phyloP scores from a whole-genome alignment of 73 alveolate species.

The Uronychia setigera region DNA sequence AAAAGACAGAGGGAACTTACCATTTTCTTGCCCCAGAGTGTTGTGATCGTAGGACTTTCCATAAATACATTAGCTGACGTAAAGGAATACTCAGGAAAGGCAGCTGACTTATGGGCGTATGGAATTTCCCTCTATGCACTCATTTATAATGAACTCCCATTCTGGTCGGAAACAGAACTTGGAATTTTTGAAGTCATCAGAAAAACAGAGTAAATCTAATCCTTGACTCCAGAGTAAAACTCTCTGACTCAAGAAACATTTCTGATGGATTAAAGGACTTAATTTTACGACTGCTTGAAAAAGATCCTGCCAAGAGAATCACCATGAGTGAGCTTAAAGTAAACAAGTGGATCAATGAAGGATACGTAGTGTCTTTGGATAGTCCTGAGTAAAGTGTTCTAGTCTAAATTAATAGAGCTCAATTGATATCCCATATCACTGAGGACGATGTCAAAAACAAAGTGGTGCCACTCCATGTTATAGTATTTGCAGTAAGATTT shows the following conservation, averaged over 20 bases:
- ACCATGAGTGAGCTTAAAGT: conserved; percentile 74
- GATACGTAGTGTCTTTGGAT: conserved; percentile 38
- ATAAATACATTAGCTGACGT: conserved; percentile 34
- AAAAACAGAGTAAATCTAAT: conserved; percentile 2
- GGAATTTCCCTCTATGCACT: conserved; percentile 92
- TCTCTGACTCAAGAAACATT: conserved; percentile 55
- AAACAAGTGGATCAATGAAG: conserved; percentile 89
- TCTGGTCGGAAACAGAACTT: conserved; percentile 57
- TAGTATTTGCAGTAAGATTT: conserved; percentile 51
- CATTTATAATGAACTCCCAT: conserved; percentile 85
- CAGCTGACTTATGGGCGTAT: conserved; percentile 97
- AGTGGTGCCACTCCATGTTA: conserved; percentile 43
- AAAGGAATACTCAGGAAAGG: conserved; percentile 88
- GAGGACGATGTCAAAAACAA: conserved; percentile 52
- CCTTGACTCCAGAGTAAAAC: neutral
- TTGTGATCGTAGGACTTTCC: conserved; percentile 10
- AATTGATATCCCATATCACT: conserved; percentile 42
- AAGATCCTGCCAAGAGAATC: conserved; percentile 87
- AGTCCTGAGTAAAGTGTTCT: neutral
- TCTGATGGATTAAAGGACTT: conserved; percentile 75
- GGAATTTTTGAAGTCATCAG: conserved; percentile 17
- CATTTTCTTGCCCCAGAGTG: conserved; percentile 30
- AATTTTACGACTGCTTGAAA: conserved; percentile 73
- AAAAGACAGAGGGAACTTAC: conserved; percentile 28
- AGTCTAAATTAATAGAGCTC: conserved; percentile 9